Conservation (phyloP, 108 stramenopile species). For the Fragilariopsis cylindrus region DNA sequence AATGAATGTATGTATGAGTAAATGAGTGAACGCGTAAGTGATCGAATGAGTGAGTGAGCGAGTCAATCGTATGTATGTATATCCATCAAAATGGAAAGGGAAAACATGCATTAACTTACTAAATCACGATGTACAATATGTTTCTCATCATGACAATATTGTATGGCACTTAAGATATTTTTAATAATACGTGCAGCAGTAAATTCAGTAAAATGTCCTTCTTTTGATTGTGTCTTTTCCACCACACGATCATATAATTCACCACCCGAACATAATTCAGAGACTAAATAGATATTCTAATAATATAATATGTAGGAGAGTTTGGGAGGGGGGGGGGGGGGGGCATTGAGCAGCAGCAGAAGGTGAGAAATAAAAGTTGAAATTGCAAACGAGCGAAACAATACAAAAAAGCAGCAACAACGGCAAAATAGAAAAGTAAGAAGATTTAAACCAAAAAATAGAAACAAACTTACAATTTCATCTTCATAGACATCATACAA, state of each 20-base stretch:
- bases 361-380: no score
- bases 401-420: no score
- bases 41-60: no score
- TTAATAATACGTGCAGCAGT: conserved; percentile 50
- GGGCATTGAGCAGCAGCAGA: no score
- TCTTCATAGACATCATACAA: conserved; percentile 84
- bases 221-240: conserved; percentile 33
- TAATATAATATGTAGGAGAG: no score
- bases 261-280: conserved; percentile 79
- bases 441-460: neutral
- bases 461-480: neutral
- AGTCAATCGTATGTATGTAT: no score
- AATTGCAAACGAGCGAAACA: no score
- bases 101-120: no score
- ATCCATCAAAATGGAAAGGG: no score
- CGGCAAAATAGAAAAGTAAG: neutral
- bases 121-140: conserved; percentile 70
- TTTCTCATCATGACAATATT: conserved; percentile 65
- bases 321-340: no score
- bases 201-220: conserved; percentile 47
- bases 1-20: neutral
- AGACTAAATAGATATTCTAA: conserved; percentile 65
- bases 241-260: conserved; percentile 80
- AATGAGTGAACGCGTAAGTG: neutral
- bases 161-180: conserved; percentile 62